Base-by-base conservation (phyloP, 805 yeast species). In the Ogataea angusta region DNA sequence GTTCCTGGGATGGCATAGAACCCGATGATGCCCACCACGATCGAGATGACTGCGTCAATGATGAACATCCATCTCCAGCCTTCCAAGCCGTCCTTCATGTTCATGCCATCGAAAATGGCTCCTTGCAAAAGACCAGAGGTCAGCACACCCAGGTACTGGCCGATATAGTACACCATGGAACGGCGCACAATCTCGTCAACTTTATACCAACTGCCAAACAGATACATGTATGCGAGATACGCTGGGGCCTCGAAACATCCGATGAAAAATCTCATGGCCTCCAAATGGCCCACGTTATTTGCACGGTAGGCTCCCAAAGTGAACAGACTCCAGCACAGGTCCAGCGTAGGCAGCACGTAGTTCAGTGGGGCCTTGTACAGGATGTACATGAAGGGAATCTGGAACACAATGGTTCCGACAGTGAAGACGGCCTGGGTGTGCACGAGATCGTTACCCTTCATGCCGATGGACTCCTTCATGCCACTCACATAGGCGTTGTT, bases 181-280 rank as follows among this genome's bases (percentile, higher is more conserved):
- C 86, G 70, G 53, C 84, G 68, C 30, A 74, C 69, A 45, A 77
- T 68, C 60, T 81, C 83, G 41, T 68, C 68, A 39, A 76, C 67
- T 51, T 69, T 69, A 58, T 75, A 76, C 72, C 74, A 78, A 13
- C 76, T 68, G 9, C 83, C 86, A 52, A 70, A 64, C 33, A 77
- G 62, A 48, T 75, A 78, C 49, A 78, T 82, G 45, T 77, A 67
- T 10, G 78, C 80, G 10, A 85, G 81, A 63, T 75, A 69, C 51
- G 69, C 74, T 15, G 82, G 78, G 5, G 85, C 76, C 57, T 85
- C 91, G 53, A 80, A 79, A 0, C 76, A 74, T 29, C 84, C 88
- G 45, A 82, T 67, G 29, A 82, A 68, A 52, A 82, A 82, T 40
- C 91, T 64, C 41, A 78, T 63, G 1, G 74, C 86, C 57, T 76